These are phyloP conservation scores for Dioszegia crocea DNA, from an alignment of 768 basidiomycete species.

Conservation along the genomic window DNA sequence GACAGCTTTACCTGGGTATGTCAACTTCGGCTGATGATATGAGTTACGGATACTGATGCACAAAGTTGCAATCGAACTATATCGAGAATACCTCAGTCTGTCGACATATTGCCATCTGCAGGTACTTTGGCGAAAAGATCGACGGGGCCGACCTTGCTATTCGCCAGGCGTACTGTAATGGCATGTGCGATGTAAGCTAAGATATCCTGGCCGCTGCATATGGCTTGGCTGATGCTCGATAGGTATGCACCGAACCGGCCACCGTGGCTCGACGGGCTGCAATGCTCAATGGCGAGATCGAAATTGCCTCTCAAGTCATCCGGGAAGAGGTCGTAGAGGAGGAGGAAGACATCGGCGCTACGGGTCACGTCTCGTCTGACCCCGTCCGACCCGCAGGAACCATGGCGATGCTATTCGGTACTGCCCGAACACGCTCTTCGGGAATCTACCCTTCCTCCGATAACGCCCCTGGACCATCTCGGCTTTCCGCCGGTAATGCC, in stretches of 20 bases:
- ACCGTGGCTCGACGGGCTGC: slow-evolving; percentile 17
- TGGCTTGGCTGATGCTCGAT: too few species aligned
- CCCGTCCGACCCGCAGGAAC: background rate
- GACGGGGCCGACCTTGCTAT: slow-evolving; percentile 34
- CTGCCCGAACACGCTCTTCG: background rate
- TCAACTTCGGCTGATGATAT: background rate
- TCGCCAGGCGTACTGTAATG: slow-evolving; percentile 40
- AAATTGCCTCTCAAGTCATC: slow-evolving; percentile 18
- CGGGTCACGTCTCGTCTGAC: background rate
- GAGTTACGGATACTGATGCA: background rate
- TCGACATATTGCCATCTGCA: slow-evolving; percentile 48
- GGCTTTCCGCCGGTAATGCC: background rate
- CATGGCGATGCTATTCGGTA: slow-evolving; percentile 1
- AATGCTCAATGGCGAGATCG: slow-evolving; percentile 15
- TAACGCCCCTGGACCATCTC: background rate
- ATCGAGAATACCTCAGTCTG: slow-evolving; percentile 45
- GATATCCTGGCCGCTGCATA: too few species aligned
- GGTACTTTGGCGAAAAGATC: slow-evolving; percentile 50
- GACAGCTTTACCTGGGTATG: slow-evolving; percentile 47
- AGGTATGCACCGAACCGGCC: slow-evolving; percentile 30
- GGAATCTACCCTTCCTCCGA: background rate
- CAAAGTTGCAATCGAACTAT: slow-evolving; percentile 41
- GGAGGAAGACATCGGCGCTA: background rate
- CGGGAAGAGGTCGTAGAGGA: background rate
- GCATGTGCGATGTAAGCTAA: slow-evolving; percentile 50